These are phyloP conservation scores for Neurospora sp. DNA, from an alignment of 495 filamentous ascomycete genomes.

Conservation along the genomic window DNA sequence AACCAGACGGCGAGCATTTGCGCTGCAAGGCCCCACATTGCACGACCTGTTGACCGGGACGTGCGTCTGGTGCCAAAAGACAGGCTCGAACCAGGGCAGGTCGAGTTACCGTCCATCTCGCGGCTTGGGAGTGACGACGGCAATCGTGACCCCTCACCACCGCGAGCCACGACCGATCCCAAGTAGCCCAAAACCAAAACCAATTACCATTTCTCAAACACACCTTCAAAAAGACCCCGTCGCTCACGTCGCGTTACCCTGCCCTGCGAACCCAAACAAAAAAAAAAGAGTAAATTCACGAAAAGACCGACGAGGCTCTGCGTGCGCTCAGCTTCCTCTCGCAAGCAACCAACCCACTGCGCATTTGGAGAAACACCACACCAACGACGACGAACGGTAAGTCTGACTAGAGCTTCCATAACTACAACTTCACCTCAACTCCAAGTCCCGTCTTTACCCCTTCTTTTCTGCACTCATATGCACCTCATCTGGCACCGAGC, in stretches of 20 bases:
- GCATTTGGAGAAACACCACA: not conserved
- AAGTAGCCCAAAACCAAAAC: not conserved
- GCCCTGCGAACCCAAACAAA: not conserved
- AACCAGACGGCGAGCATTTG: slow-evolving; percentile 17
- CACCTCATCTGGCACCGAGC: not conserved
- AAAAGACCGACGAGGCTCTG: not conserved
- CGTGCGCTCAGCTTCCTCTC: not conserved
- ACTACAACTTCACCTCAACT: not conserved
- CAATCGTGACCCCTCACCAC: slow-evolving; percentile 12
- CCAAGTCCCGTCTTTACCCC: not conserved
- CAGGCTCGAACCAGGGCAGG: not conserved
- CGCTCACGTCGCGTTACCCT: slow-evolving; percentile 4
- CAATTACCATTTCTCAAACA: not conserved
- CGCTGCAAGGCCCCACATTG: slow-evolving; percentile 5
- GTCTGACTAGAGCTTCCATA: not conserved
- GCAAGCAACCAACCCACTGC: not conserved
- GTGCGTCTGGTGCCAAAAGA: slow-evolving; percentile 3
- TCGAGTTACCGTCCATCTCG: not conserved
- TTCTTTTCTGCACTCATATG: not conserved
- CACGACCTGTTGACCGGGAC: slow-evolving; percentile 1
- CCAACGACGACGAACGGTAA: not conserved
- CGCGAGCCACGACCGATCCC: not conserved
- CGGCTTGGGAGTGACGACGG: slow-evolving; percentile 9
- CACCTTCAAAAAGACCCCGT: slow-evolving; percentile 1
- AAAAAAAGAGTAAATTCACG: not conserved